Conservation (phyloP, 1,139 yeast species). For the Taphrina flavorubra region DNA sequence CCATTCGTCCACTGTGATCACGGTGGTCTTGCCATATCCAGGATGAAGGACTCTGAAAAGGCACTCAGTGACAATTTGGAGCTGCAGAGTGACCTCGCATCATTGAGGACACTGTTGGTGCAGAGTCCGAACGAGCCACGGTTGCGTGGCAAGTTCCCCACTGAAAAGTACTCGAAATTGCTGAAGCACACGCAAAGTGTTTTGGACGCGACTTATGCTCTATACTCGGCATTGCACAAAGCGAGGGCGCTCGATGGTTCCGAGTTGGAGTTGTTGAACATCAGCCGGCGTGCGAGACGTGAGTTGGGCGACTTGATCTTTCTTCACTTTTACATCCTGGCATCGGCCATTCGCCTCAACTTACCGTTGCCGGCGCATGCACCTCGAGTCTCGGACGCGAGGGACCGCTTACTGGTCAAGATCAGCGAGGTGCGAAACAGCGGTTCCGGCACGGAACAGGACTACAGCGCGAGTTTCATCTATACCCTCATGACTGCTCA, state of each 20-base stretch:
- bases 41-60: slow-evolving; percentile 36
- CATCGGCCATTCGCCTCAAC: slow-evolving; percentile 75
- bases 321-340: slow-evolving; percentile 74
- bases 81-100: slow-evolving; percentile 63
- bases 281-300: slow-evolving; percentile 63
- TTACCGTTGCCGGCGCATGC: slow-evolving; percentile 77
- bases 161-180: slow-evolving; percentile 59
- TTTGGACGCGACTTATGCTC: slow-evolving; percentile 74
- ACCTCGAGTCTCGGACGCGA: slow-evolving; percentile 71
- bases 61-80: slow-evolving; percentile 47
- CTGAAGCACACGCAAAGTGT: slow-evolving; percentile 66
- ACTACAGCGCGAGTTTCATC: slow-evolving; percentile 30
- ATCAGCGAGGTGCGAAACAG: slow-evolving; percentile 49
- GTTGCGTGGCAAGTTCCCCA: slow-evolving; percentile 74
- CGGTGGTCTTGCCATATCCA: slow-evolving; percentile 43
- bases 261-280: slow-evolving; percentile 52
- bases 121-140: slow-evolving; percentile 81
- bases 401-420: slow-evolving; percentile 69
- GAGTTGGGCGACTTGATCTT: slow-evolving; percentile 76
- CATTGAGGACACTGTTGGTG: slow-evolving; percentile 64
- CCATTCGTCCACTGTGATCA: slow-evolving; percentile 25
- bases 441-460: slow-evolving; percentile 15
- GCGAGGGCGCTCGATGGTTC: slow-evolving; percentile 1
- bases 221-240: slow-evolving; percentile 69
- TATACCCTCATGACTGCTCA: slow-evolving; percentile 36